Evolutionary conservation across 441 rosid species (phyloP).

Genomic region (Gossypium lobatum): DNA sequence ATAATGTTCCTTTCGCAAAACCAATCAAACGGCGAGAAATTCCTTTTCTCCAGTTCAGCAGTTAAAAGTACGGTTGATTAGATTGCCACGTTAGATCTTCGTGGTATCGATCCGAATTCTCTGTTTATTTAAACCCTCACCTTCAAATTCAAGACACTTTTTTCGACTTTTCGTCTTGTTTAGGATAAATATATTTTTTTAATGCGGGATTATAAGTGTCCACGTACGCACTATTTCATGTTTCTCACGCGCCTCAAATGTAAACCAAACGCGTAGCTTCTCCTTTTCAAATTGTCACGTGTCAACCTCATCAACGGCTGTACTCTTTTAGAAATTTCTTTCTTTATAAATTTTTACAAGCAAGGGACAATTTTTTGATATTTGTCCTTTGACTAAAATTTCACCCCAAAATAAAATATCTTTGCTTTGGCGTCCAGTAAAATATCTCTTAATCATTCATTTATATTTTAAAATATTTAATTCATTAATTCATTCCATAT

Average conservation of each 20-base stretch:
- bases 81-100: slow-evolving; percentile 34
- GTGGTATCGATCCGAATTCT: slow-evolving; percentile 8
- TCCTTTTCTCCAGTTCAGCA: not conserved
- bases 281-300: not conserved
- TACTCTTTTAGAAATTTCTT: not conserved
- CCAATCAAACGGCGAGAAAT: slow-evolving; percentile 6
- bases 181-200: not conserved
- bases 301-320: slow-evolving; percentile 4
- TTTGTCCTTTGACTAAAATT: not conserved
- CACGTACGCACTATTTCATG: slow-evolving; percentile 26
- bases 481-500: too few relatives aligned
- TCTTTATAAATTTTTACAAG: too few relatives aligned
- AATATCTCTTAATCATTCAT: too few relatives aligned
- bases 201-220: slow-evolving; percentile 21
- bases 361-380: not conserved
- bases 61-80: slow-evolving; percentile 4
- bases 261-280: not conserved
- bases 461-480: too few relatives aligned
- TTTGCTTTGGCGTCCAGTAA: too few relatives aligned
- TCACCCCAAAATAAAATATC: too few relatives aligned
- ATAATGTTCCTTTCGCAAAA: not conserved
- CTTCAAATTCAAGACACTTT: not conserved
- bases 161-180: slow-evolving; percentile 2
- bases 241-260: not conserved
- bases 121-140: not conserved